These are phyloP conservation scores for Didymella pinodella DNA, from an alignment of 2,329 filamentous ascomycete genomes.

Conservation along the genomic window DNA sequence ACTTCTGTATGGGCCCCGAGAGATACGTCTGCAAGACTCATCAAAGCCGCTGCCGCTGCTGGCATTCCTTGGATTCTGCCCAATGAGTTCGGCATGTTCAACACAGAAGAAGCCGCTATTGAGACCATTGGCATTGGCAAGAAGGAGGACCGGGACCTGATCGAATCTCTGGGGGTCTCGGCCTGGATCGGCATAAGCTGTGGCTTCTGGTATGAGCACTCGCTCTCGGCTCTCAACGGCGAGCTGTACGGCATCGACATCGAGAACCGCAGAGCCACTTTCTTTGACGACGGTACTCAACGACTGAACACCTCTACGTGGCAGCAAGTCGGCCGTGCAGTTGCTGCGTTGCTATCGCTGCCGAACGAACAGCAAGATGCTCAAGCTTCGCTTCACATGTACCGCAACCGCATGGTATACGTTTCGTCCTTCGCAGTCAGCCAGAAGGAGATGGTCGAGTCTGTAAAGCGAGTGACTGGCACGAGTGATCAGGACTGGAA, in stretches of 20 bases:
- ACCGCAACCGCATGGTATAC: slow-evolving; percentile 47
- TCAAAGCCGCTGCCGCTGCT: slow-evolving; percentile 49
- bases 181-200: slow-evolving; percentile 39
- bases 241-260: slow-evolving; percentile 50
- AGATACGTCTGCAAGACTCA: slow-evolving; percentile 42
- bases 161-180: slow-evolving; percentile 34
- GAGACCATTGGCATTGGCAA: slow-evolving; percentile 23
- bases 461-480: slow-evolving; percentile 44
- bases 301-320: slow-evolving; percentile 45
- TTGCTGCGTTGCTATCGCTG: slow-evolving; percentile 47
- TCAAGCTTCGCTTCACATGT: slow-evolving; percentile 25
- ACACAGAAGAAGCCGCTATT: slow-evolving; percentile 26
- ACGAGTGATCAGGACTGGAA: slow-evolving; percentile 50
- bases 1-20: slow-evolving; percentile 38
- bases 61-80: slow-evolving; percentile 52
- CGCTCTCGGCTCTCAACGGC: slow-evolving; percentile 30
- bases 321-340: slow-evolving; percentile 41
- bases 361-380: slow-evolving; percentile 32
- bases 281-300: slow-evolving; percentile 45
- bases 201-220: slow-evolving; percentile 51
- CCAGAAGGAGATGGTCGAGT: slow-evolving; percentile 50
- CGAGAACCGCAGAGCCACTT: slow-evolving; percentile 35
- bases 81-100: slow-evolving; percentile 50
- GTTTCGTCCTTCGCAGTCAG: slow-evolving; percentile 48
- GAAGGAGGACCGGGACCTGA: slow-evolving; percentile 19